Percentiles rank a stretch among this genome's conserved stretches.
These are phyloP conservation scores for Dipodascus geniculatus DNA, from an alignment of 805 yeast genomes.

Conservation along the genomic window DNA sequence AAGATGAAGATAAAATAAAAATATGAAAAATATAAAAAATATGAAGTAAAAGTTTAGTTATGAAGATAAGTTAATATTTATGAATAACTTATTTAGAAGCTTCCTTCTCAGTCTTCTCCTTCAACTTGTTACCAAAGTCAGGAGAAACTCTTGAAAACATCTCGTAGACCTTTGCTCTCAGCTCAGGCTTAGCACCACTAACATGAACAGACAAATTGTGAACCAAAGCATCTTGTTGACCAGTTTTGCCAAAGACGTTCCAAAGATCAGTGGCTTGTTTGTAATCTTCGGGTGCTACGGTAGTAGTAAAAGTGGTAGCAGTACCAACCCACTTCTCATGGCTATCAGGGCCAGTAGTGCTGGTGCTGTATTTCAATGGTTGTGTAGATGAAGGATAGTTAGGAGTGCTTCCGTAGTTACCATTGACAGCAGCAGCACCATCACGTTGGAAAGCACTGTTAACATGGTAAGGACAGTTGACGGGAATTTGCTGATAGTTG, in stretches of 20 bases:
- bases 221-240: slow-evolving; percentile 71
- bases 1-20: too few relatives aligned
- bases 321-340: slow-evolving; percentile 77
- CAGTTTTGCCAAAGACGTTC: slow-evolving; percentile 61
- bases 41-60: background rate
- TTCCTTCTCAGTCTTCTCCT: background rate
- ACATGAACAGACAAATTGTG: slow-evolving; percentile 72
- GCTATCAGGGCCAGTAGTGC: slow-evolving; percentile 33
- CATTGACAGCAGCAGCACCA: slow-evolving; percentile 61
- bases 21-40: too few relatives aligned
- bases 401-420: slow-evolving; percentile 68
- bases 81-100: too few relatives aligned
- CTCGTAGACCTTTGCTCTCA: slow-evolving; percentile 65
- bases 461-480: slow-evolving; percentile 61
- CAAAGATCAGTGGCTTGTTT: slow-evolving; percentile 68
- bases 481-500: slow-evolving; percentile 78
- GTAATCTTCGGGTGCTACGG: slow-evolving; percentile 55
- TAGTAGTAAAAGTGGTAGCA: slow-evolving; percentile 59
- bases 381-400: slow-evolving; percentile 34
- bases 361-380: slow-evolving; percentile 17
- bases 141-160: slow-evolving; percentile 62
- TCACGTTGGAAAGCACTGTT: slow-evolving; percentile 71
- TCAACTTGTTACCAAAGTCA: slow-evolving; percentile 48
- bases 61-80: too few relatives aligned
- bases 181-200: slow-evolving; percentile 49